A percentile compares a stretch with the other conserved stretches of the same genome.
phyloP scores from a whole-genome alignment of 768 basidiomycete genomes.

The Obba rivulosa region DNA sequence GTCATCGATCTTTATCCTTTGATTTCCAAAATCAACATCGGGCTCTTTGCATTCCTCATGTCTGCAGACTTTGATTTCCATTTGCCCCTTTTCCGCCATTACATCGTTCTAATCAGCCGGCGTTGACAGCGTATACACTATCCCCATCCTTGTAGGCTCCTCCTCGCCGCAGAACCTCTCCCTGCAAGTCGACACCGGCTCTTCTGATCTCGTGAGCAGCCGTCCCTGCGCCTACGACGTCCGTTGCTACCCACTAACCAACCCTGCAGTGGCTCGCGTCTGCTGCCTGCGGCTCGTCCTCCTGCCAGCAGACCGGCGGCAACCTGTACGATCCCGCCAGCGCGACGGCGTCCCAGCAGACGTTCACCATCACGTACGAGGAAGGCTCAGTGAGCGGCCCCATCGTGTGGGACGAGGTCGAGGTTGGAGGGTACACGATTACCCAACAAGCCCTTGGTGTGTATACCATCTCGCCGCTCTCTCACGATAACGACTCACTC shows the following conservation, averaged over 20 bases:
- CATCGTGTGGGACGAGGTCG: constrained; percentile 63
- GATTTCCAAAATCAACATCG: neutral
- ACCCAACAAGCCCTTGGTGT: constrained; percentile 66
- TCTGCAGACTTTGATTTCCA: neutral
- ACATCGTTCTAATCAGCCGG: constrained; percentile 1
- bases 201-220: constrained; percentile 65
- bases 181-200: constrained; percentile 77
- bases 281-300: constrained; percentile 49
- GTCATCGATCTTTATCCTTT: too few species aligned
- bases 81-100: neutral
- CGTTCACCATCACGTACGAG: constrained; percentile 55
- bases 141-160: constrained; percentile 52
- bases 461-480: constrained; percentile 12
- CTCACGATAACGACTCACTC: neutral
- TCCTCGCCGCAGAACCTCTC: constrained; percentile 41
- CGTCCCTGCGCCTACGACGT: constrained; percentile 1
- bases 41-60: too few species aligned
- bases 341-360: constrained; percentile 35
- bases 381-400: constrained; percentile 58
- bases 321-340: constrained; percentile 52
- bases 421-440: constrained; percentile 60
- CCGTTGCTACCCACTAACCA: neutral
- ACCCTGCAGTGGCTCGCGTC: constrained; percentile 67
- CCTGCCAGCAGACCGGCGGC: constrained; percentile 43
- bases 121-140: constrained; percentile 53